Conservation (phyloP, 169 alveolate species). For the Neospora caninum region DNA sequence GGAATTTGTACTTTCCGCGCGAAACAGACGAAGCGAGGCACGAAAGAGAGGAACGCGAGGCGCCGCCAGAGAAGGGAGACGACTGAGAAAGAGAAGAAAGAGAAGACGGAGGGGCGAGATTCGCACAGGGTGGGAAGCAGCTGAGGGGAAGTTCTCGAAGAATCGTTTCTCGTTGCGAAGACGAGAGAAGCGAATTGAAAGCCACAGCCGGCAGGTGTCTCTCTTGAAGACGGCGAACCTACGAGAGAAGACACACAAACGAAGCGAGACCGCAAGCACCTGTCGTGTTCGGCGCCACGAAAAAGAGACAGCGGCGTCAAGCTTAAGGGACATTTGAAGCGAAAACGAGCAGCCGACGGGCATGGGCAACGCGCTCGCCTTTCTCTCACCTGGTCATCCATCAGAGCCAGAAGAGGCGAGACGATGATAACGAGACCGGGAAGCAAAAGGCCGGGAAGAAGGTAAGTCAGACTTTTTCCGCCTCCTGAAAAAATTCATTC, state of each 20-base stretch:
- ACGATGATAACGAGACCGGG: constrained; percentile 88
- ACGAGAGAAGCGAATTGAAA: constrained; percentile 33
- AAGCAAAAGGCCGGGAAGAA: constrained; percentile 86
- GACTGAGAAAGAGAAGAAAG: neutral
- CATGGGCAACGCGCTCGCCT: no score
- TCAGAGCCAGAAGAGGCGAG: constrained; percentile 92
- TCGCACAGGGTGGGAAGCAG: neutral
- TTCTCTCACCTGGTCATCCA: constrained; percentile 89
- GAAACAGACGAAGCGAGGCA: neutral
- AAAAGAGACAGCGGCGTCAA: no score
- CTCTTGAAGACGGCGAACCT: constrained; percentile 44
- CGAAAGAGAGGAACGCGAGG: neutral
- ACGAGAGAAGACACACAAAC: constrained; percentile 51
- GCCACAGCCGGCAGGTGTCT: constrained; percentile 30
- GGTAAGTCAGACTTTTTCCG: constrained; percentile 92
- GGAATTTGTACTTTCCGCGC: constrained; percentile 6
- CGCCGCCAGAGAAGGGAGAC: neutral
- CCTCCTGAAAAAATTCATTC: constrained; percentile 78
- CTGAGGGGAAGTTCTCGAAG: neutral
- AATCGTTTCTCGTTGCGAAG: constrained; percentile 17
- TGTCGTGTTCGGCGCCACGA: no score
- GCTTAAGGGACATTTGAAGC: no score
- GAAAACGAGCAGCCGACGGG: no score
- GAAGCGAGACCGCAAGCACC: no score
- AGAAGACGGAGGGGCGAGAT: neutral